Base-by-base conservation (phyloP, 768 basidiomycete genomes). In the Mycena albidolilacea region DNA sequence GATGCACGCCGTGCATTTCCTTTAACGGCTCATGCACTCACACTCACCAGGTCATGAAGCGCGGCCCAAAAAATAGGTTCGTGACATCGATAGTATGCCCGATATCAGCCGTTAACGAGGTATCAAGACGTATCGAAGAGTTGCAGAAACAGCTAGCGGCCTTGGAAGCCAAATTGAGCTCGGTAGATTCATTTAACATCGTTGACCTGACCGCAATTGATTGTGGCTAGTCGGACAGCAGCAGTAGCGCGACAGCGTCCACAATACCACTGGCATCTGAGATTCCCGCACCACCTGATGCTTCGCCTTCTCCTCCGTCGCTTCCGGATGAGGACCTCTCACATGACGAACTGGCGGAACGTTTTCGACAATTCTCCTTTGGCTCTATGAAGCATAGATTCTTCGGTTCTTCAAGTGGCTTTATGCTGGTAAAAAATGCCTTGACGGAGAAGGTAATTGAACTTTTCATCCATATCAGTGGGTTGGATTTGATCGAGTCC, bases 1-100 rank as follows among this genome's bases (percentile, higher is more conserved):
- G 81, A 52, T 92, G 91, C 77, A 85, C 90, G 0, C 91, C 90
- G 74, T 92, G 91, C 75, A 82, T 84, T 0, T 76, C 83, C 1
- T 87, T 85, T 52, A 82, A 82, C 50, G 81, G 85, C 2, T 82
- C 86, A 46, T 92, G 91, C 77, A 89, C 87, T 4, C 91, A 92
- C 75, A 76, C 86, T 46, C 86, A 87, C 72, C 87, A 87, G 21
- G 82, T 86, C n/a, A 50, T 64, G 8, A 75, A 75, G 48, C 64
- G 71, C 17, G 74, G 74, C 15, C 74, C 74, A 1, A 75, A 90
- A 89, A 84, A 90, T 88, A 78, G 78, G 77, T 78, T 14, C 59
- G 54, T 61, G 58, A 23, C 5, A 10, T 60, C 35, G 5, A 35
- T 44, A 41, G 39, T 44, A 14, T 38, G 17, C 46, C 1, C 46